Percentiles rank a stretch among this genome's conserved stretches.
Evolutionary conservation across 495 filamentous ascomycete species (phyloP).

Genomic region (Amorphotheca resinae): DNA sequence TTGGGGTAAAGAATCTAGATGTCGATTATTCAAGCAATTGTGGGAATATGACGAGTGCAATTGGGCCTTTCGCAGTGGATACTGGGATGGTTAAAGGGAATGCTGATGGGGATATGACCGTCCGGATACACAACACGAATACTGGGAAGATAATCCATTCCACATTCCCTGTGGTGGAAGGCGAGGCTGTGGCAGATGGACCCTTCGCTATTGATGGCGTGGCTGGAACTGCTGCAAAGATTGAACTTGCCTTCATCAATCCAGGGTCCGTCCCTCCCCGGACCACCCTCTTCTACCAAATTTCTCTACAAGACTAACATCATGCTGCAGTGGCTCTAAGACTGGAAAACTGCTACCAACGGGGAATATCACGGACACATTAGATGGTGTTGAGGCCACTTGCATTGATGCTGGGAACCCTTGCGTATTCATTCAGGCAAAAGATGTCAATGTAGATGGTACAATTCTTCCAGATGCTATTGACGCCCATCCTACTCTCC

Average conservation of each 20-base stretch:
- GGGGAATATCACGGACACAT: conserved; percentile 38
- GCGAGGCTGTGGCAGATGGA: conserved; percentile 37
- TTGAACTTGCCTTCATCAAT: conserved; percentile 50
- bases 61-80: conserved; percentile 56
- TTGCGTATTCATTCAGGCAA: conserved; percentile 46
- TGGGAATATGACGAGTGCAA: conserved; percentile 57
- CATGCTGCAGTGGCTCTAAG: conserved; percentile 36
- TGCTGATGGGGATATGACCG: conserved; percentile 22
- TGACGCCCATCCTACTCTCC: conserved; percentile 31
- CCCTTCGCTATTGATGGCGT: conserved; percentile 59
- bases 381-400: conserved; percentile 40
- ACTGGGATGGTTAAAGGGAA: conserved; percentile 28
- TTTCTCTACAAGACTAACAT: neutral
- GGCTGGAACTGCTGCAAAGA: conserved; percentile 39
- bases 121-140: conserved; percentile 44
- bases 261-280: conserved; percentile 34
- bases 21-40: conserved; percentile 61
- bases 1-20: conserved; percentile 44
- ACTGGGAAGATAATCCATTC: conserved; percentile 36
- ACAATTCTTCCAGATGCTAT: conserved; percentile 42
- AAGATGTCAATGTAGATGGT: conserved; percentile 36
- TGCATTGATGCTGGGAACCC: conserved; percentile 58
- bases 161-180: conserved; percentile 35
- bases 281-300: neutral
- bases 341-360: conserved; percentile 57